Evolutionary conservation across 371 early-diverging fungal genomes (phyloP).

Genomic region (Mucor lusitanicus): DNA sequence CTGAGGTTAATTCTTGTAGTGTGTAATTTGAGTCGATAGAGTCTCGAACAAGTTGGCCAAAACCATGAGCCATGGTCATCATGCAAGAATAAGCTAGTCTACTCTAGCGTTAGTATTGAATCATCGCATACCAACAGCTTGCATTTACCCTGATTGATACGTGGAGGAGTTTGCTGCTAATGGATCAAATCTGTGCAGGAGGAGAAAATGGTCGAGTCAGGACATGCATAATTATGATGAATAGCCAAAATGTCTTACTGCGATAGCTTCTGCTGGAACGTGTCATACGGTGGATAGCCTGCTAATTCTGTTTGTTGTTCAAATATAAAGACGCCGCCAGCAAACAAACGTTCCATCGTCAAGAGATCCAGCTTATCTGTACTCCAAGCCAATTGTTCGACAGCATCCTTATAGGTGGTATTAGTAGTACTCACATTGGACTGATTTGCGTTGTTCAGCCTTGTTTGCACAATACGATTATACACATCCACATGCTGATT

Average conservation of each 20-base stretch:
- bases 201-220: no score
- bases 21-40: conserved; percentile 14
- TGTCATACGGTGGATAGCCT: conserved; percentile 47
- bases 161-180: background rate
- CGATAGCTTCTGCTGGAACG: conserved; percentile 33
- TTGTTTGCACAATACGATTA: background rate
- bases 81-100: conserved; percentile 58
- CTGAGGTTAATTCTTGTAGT: conserved; percentile 23
- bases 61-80: conserved; percentile 54
- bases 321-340: conserved; percentile 44
- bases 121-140: background rate
- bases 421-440: conserved; percentile 23
- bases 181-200: conserved; percentile 14
- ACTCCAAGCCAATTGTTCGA: conserved; percentile 26
- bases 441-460: background rate
- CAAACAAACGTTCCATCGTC: conserved; percentile 35
- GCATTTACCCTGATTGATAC: conserved; percentile 6
- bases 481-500: background rate
- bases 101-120: conserved; percentile 20
- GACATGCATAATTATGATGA: no score
- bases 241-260: background rate
- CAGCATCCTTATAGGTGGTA: conserved; percentile 16
- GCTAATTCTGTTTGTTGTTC: conserved; percentile 31
- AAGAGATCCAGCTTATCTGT: conserved; percentile 23
- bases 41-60: conserved; percentile 37